Evolutionary conservation across 805 yeast genomes (phyloP), one percentile per base, ranked within the genome.

Genomic region (Cyberlindnera xishuangbannaensis): DNA sequence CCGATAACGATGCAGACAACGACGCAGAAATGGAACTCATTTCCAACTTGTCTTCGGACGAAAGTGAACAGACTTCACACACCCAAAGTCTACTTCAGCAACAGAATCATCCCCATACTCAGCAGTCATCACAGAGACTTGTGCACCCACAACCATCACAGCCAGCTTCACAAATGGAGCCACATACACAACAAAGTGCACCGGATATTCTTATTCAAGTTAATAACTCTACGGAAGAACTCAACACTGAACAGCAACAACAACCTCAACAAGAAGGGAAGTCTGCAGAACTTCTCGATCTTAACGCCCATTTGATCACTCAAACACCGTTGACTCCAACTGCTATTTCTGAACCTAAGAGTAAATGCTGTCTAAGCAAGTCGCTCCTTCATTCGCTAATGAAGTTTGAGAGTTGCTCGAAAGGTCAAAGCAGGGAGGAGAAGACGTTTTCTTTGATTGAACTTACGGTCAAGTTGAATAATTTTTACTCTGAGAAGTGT

Each of bases 1-100:
- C 33, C 32, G 68, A 63, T 24, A 77, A 69, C 18, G 52, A 48
- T 19, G 51, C 59, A 40, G 74, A 67, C 34, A 77, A 69, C 18
- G 52, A 48, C 18, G 51, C 59, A 40, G 74, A 67, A 34, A 64
- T 37, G 21, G 48, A 41, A 16, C 27, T 39, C 1, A 24, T 41
- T 13, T 69, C 69, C 10, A 44, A 44, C 19, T 14, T 39, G 15
- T 44, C 48, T 1, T 43, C 45, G 7, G 47, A 43, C 20, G 50
- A 43, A 31, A 40, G 37, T 25, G 41, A 40, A 20, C 37, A 37
- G 26, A 33, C 34, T 16, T 28, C 35, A n/a, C 39, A 36, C 25
- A 25, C 25, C 16, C 36, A 28, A 6, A 24, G 15, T 19, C 21
- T 12, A 13, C 29, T n/a, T n/a, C 8, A 27, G 22, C 27, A 18